Conservation (phyloP, 2,329 filamentous ascomycete species). For the Botrytis cinerea region DNA sequence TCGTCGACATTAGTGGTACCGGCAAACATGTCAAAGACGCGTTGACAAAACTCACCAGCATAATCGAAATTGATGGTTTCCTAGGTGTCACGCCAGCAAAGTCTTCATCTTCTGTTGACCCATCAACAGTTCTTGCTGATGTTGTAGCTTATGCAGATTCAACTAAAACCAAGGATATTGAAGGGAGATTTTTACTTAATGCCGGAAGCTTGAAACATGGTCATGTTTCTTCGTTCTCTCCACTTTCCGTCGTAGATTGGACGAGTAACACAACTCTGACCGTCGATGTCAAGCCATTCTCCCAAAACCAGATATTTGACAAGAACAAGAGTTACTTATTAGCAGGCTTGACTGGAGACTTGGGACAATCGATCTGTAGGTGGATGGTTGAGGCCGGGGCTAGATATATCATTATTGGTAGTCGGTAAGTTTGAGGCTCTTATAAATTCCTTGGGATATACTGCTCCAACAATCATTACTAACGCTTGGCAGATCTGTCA, state of each 20-base stretch:
- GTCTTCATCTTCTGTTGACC: neutral
- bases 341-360: slow-evolving; percentile 37
- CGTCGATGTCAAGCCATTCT: slow-evolving; percentile 9
- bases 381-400: slow-evolving; percentile 48
- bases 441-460: too few relatives aligned
- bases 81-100: neutral
- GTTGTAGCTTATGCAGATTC: slow-evolving; percentile 10
- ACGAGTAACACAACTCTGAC: slow-evolving; percentile 18
- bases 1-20: slow-evolving; percentile 11
- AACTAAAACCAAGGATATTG: neutral
- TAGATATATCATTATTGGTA: slow-evolving; percentile 23
- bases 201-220: neutral
- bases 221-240: slow-evolving; percentile 4
- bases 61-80: neutral
- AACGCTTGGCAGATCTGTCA: slow-evolving; percentile 40
- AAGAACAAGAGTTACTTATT: slow-evolving; percentile 41
- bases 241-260: slow-evolving; percentile 23
- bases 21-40: slow-evolving; percentile 1
- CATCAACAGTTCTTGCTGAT: neutral
- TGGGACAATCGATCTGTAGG: slow-evolving; percentile 45
- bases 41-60: neutral
- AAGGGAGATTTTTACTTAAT: neutral
- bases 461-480: neutral
- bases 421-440: slow-evolving; percentile 13
- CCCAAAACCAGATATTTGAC: slow-evolving; percentile 9